Evolutionary conservation across 2,329 filamentous ascomycete species (phyloP), one percentile per base, ranked within the genome.

Genomic region (Gliomastix tumulicola): DNA sequence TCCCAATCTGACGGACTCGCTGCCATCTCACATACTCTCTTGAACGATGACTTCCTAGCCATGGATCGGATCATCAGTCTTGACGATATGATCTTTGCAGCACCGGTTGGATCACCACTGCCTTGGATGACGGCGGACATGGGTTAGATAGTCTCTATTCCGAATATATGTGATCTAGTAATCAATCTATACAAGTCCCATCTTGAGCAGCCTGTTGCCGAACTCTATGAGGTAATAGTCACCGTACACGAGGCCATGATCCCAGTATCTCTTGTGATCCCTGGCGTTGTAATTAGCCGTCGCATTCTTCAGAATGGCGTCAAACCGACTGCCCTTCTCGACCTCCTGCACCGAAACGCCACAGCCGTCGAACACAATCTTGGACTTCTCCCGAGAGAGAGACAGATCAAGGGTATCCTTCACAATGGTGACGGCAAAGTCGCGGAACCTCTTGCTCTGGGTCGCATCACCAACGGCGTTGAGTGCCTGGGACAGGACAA

Each of bases 141-240:
- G 25, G 25, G n/a, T 25, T 9, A n/a, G 22, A 28, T 28, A 28
- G 25, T 28, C 13, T 28, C 17, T 28, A 28, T n/a, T n/a, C n/a
- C 10, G 25, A 4, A 13, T 28, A 28, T 28, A 28, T 28, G 17
- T 28, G 25, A 16, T n/a, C 3, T 28, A 3, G n/a, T 13, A 28
- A 28, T 28, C n/a, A 28, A 21, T 34, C 21, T 23, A 36, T 17
- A 13, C 34, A 10, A 21, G 32, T 4, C 36, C 32, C 54, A 63
- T 55, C 23, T 51, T 44, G 28, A 71, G 38, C n/a, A 72, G 43
- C 32, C 62, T 59, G 35, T 71, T 71, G 4, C 66, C 66, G 50
- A 66, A 67, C 39, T 68, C 63, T 6, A 70, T 42, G 32, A 71
- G 44, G 41, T 62, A 71, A 40, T 71, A 71, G 44, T 70, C 66